Conservation (phyloP, 305 asterid species). For the Plantago lanceolata region DNA sequence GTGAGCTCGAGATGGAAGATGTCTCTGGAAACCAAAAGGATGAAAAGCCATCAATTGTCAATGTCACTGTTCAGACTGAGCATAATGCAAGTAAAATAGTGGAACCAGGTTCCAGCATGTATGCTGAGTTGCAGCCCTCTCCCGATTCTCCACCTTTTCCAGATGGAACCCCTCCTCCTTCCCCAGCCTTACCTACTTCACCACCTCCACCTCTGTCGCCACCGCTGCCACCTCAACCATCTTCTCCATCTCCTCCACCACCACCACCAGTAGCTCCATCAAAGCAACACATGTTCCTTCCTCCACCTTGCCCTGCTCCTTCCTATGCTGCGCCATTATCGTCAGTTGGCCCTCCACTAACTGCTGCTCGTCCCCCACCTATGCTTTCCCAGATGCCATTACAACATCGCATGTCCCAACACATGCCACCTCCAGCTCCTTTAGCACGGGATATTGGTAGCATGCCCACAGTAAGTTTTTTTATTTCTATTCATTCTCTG, state of each 20-base stretch:
- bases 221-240: slow-evolving; percentile 45
- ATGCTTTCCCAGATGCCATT: slow-evolving; percentile 46
- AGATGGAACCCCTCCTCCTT: slow-evolving; percentile 67
- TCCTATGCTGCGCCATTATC: slow-evolving; percentile 36
- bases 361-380: slow-evolving; percentile 7
- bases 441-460: slow-evolving; percentile 39
- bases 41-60: slow-evolving; percentile 38
- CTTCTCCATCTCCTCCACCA: slow-evolving; percentile 37
- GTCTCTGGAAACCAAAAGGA: slow-evolving; percentile 72
- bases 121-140: slow-evolving; percentile 42
- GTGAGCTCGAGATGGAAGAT: slow-evolving; percentile 99
- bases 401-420: slow-evolving; percentile 49
- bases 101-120: slow-evolving; percentile 35
- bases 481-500: slow-evolving; percentile 4
- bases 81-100: slow-evolving; percentile 28
- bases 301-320: slow-evolving; percentile 35
- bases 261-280: slow-evolving; percentile 45
- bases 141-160: slow-evolving; percentile 90
- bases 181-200: slow-evolving; percentile 84
- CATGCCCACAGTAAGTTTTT: slow-evolving; percentile 42
- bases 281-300: slow-evolving; percentile 42
- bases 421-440: slow-evolving; percentile 33
- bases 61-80: slow-evolving; percentile 30
- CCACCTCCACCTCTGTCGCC: slow-evolving; percentile 77
- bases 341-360: slow-evolving; percentile 31